Base-by-base conservation (phyloP, 495 filamentous ascomycete species). In the Pyrenula massariospora region DNA sequence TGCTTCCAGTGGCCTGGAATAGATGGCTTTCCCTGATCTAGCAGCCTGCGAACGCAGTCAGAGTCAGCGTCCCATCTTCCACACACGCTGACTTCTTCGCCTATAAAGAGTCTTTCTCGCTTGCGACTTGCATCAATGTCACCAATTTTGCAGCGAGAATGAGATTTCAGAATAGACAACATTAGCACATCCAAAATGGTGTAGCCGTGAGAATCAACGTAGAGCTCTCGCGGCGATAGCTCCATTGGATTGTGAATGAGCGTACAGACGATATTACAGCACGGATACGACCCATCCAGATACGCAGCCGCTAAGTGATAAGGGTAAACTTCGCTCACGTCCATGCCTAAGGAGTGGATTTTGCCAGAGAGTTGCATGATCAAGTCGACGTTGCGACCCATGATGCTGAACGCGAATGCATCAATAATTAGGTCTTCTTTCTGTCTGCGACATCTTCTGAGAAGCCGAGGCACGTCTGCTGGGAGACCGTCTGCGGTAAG, bases 51-150 rank as follows among this genome's bases (percentile, higher is more conserved):
- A 24, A 68, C 55, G 50, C 66, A 70, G 25, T 66, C 63, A 2
- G 68, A 70, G 52, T 71, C 69, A 11, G 68, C 66, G 53, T 73
- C 66, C 69, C 70, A 74, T 59, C 72, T 59, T 12, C 72, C 72
- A 53, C 70, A 74, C 11, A 69, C 65, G 54, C 70, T 70, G 1
- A 71, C 60, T 47, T 74, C 66, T 56, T 73, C 65, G 22, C 70
- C 71, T 12, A 65, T 49, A 52, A 65, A 74, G 42, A 62, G 59
- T 22, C 60, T 65, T 19, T 74, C 71, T 12, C 76, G 72, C 22
- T 71, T 70, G 53, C 78, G 78, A 0, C 66, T 63, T 57, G 75
- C 73, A 61, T 80, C 78, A n/a, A 77, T 60, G 3, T 63, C 51
- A 22, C 53, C 54, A 22, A 66, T 70, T 3, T 24, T 31, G 23